Conservation (phyloP, 345 rosid genomes). For the Syzygium oleosum region DNA sequence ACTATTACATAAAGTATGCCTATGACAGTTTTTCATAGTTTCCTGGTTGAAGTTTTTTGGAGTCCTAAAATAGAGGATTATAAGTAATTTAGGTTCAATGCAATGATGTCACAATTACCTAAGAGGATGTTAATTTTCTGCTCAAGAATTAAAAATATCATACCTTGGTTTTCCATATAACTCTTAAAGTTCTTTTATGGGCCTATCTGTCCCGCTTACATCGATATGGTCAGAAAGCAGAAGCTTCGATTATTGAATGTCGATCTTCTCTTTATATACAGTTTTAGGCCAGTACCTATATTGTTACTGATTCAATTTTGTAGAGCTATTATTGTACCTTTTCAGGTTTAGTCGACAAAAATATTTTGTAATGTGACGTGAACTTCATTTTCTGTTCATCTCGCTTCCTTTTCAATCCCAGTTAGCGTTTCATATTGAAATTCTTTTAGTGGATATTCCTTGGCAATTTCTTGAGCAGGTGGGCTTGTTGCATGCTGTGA, state of each 20-base stretch:
- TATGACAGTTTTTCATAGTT: neutral
- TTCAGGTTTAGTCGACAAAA: neutral
- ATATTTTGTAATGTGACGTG: neutral
- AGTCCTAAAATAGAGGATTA: neutral
- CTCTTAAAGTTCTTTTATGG: neutral
- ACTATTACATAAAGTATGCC: neutral
- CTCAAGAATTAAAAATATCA: neutral
- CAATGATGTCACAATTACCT: neutral
- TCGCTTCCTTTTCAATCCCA: neutral
- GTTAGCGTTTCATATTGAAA: neutral
- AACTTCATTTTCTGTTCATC: neutral
- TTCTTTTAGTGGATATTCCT: neutral
- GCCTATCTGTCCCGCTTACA: neutral
- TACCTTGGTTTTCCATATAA: neutral
- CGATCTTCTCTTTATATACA: neutral
- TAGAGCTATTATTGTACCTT: neutral
- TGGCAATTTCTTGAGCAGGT: conserved; percentile 46
- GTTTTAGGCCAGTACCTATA: neutral
- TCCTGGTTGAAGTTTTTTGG: neutral
- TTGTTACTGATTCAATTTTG: neutral
- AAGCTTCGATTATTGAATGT: neutral
- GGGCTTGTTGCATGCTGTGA: conserved; percentile 72
- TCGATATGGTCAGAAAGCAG: neutral
- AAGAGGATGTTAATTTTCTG: neutral
- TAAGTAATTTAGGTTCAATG: neutral